Evolutionary conservation across 805 yeast genomes (phyloP), one percentile per base, ranked within the genome.

Genomic region (Kodamaea jinghongensis): DNA sequence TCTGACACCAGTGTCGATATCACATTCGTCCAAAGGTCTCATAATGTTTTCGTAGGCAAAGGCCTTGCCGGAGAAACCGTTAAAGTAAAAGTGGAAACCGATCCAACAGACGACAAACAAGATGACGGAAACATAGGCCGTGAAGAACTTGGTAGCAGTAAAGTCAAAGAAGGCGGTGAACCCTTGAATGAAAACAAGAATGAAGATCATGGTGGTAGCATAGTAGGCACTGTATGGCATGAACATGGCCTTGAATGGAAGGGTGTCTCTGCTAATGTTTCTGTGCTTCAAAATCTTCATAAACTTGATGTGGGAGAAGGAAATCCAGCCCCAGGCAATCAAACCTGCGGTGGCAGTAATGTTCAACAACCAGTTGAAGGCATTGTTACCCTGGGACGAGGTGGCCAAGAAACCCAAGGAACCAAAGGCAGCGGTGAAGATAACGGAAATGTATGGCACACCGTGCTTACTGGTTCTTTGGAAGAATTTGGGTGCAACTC

Each of bases 261-360:
- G 69, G 8, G 75, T 71, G 50, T 81, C 80, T 53, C 95, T 67
- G 17, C 81, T 67, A 41, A 84, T 80, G 36, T 81, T 80, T 58
- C 88, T 76, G 15, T 66, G 57, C 50, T 73, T 75, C 51, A 86
- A 63, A 25, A 83, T 81, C 29, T 67, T 60, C 81, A 83, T 83
- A 63, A 83, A 84, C 57, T 90, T 70, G 42, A 84, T 62, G 60
- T 83, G 90, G 2, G 84, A 68, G 33, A 75, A 60, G 20, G 81
- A 71, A 45, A 83, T 82, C 56, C 78, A 75, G 35, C 79, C 73
- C 90, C 90, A 82, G 12, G 86, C 73, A 49, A 83, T 79, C 48
- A 83, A 71, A 43, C 90, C 90, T 8, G 89, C 81, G 35, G 83
- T 82, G 20, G 86, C 85, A n/a, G 86, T 76, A 50, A 84, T 82